Evolutionary conservation across 73 alveolate species (phyloP).

Genomic region (Blepharisma stoltei): DNA sequence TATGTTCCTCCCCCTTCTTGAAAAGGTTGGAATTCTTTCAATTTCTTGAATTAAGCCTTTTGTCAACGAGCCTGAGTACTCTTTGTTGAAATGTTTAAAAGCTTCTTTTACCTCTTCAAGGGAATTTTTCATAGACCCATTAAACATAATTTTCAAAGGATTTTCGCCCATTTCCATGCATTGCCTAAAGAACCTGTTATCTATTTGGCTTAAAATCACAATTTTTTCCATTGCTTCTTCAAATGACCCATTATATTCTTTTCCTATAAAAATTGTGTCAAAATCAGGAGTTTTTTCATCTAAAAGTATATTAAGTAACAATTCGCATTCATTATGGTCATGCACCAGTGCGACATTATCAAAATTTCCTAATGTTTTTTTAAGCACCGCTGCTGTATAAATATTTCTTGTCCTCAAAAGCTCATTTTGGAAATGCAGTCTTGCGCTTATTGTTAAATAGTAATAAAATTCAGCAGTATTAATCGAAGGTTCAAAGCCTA

Average conservation of each 20-base stretch:
- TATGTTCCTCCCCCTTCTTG: background rate
- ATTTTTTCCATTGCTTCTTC: slow-evolving; percentile 24
- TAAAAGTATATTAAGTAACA: background rate
- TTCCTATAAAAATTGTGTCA: background rate
- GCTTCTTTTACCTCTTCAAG: slow-evolving; percentile 5
- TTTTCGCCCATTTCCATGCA: background rate
- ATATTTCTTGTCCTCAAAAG: background rate
- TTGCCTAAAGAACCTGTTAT: background rate
- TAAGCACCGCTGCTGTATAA: slow-evolving; percentile 12
- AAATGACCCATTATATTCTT: background rate
- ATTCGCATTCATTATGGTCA: background rate
- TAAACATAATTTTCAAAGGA: background rate
- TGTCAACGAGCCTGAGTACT: background rate
- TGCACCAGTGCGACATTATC: background rate
- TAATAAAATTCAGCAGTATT: background rate
- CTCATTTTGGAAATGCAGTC: background rate
- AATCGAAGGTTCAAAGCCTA: background rate
- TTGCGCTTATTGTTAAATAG: background rate
- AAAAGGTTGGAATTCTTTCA: background rate
- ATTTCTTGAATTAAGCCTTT: background rate
- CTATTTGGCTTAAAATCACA: slow-evolving; percentile 25
- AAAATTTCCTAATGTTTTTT: background rate
- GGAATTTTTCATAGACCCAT: background rate
- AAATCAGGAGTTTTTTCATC: background rate
- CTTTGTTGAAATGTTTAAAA: background rate